phyloP scores from a whole-genome alignment of 31 red algal genomes.

The Endocladia muricata region DNA sequence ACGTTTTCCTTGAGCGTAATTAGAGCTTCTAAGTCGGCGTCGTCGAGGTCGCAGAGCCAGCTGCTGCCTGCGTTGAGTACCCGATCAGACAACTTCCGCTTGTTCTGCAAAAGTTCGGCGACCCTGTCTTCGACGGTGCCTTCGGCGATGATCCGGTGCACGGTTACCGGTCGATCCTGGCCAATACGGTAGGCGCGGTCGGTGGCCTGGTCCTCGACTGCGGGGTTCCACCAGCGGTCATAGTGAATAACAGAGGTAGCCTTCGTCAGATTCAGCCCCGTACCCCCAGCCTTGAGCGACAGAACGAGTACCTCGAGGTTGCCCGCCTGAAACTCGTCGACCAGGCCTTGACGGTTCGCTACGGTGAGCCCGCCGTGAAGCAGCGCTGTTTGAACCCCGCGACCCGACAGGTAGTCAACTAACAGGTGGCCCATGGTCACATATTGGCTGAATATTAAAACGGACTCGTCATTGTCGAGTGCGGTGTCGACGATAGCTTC shows the following conservation, averaged over 20 bases:
- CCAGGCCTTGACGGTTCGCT: neutral
- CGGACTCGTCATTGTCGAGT: neutral
- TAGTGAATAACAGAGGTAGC: constrained; percentile 49
- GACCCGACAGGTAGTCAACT: neutral
- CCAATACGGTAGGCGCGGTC: constrained; percentile 65
- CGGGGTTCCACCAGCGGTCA: constrained; percentile 81
- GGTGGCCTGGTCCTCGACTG: constrained; percentile 65
- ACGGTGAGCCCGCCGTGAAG: neutral
- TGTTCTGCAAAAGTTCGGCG: neutral
- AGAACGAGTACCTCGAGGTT: constrained; percentile 48
- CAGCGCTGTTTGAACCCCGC: neutral
- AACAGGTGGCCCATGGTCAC: neutral
- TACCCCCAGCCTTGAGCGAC: neutral
- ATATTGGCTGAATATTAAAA: constrained; percentile 1
- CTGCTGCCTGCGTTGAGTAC: no score
- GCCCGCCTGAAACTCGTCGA: neutral
- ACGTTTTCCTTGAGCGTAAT: no score
- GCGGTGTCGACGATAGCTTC: neutral
- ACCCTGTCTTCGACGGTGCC: neutral
- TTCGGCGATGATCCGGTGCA: neutral
- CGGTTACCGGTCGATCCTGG: constrained; percentile 32
- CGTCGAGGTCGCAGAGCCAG: no score
- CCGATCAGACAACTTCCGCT: no score
- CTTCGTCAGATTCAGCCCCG: constrained; percentile 48
- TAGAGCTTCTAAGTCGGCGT: no score